These are phyloP conservation scores for Bruguiera sexangula DNA, from an alignment of 345 rosid species.

Conservation along the genomic window DNA sequence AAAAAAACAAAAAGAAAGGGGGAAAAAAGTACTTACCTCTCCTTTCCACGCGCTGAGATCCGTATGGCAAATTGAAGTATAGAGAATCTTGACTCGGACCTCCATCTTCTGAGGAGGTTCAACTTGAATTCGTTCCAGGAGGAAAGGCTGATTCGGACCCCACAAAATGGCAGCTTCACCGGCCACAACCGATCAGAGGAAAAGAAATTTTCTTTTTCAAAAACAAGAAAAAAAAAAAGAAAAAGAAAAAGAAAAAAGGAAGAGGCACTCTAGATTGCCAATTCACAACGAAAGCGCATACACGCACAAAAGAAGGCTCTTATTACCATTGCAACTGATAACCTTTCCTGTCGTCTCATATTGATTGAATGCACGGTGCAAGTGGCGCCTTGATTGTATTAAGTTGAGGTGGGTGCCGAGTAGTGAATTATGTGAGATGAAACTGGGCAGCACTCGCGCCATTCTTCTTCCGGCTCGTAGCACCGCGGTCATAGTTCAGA, in stretches of 20 bases:
- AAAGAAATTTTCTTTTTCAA: neutral
- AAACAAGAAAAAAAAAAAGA: no score
- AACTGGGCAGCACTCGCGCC: no score
- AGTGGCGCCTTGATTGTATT: neutral
- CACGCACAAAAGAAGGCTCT: neutral
- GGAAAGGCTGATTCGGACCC: constrained; percentile 54
- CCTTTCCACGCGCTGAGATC: constrained; percentile 63
- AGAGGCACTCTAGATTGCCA: neutral
- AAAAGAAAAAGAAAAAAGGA: neutral
- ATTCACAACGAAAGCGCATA: no score
- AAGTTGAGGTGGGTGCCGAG: neutral
- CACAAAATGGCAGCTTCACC: constrained; percentile 56
- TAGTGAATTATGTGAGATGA: no score
- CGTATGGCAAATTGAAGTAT: constrained; percentile 63
- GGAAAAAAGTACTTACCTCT: constrained; percentile 29
- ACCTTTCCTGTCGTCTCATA: constrained; percentile 27
- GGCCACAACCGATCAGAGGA: neutral
- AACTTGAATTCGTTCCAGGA: constrained; percentile 51
- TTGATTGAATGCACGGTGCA: constrained; percentile 5
- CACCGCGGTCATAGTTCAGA: no score
- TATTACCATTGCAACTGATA: constrained; percentile 41
- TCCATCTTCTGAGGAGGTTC: constrained; percentile 64
- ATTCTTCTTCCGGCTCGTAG: no score
- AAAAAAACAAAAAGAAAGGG: neutral
- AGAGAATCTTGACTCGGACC: constrained; percentile 57